A percentile compares a stretch with the other conserved stretches of the same genome.
Conservation (phyloP, 2,329 filamentous ascomycete genomes). For the Raffaelea deltoideospora region DNA sequence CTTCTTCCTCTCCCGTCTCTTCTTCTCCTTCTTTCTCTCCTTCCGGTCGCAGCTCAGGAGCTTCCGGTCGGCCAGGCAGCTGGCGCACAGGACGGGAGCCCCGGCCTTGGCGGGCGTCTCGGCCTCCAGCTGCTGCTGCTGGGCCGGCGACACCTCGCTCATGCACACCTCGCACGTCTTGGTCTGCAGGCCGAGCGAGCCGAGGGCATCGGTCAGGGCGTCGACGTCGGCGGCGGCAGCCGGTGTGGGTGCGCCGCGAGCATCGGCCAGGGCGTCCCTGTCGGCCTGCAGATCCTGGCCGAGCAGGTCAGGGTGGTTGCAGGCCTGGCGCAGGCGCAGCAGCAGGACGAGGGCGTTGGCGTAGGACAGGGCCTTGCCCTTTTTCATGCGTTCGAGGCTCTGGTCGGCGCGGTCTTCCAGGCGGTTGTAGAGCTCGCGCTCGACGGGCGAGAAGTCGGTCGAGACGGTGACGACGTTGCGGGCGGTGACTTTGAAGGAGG, state of each 20-base stretch:
- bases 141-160: constrained; percentile 43
- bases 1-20: constrained; percentile 20
- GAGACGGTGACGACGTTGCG: constrained; percentile 73
- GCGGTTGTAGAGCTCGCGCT: constrained; percentile 73
- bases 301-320: constrained; percentile 83
- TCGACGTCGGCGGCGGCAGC: constrained; percentile 54
- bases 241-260: constrained; percentile 31
- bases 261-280: constrained; percentile 57
- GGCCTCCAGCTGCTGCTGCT: constrained; percentile 22
- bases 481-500: constrained; percentile 79
- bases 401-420: constrained; percentile 74
- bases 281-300: constrained; percentile 76
- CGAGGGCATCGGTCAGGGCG: constrained; percentile 71
- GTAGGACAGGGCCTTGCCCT: constrained; percentile 61
- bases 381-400: constrained; percentile 81
- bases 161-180: constrained; percentile 80
- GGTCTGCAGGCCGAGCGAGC: constrained; percentile 61
- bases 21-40: constrained; percentile 20
- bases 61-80: constrained; percentile 63
- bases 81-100: constrained; percentile 42
- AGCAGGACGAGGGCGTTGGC: constrained; percentile 86
- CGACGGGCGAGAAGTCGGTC: constrained; percentile 62
- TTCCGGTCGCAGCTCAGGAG: constrained; percentile 35
- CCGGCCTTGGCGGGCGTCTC: constrained; percentile 18
- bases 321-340: constrained; percentile 80